Conservation (phyloP, 2,329 filamentous ascomycete genomes). For the Colletotrichum sp. region DNA sequence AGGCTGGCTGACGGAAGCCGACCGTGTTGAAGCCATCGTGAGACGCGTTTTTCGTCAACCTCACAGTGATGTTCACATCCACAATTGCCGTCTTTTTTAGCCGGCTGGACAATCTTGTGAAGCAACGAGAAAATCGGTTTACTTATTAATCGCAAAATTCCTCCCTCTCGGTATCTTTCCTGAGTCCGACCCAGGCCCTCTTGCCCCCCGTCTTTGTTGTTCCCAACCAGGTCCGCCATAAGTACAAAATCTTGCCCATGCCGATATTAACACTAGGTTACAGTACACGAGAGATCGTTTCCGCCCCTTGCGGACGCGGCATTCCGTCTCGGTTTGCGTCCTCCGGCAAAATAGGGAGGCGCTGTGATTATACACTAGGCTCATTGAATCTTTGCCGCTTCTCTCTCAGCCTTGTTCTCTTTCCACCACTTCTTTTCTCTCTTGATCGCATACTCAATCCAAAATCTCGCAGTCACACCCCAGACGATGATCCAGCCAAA, state of each 20-base stretch:
- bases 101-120: neutral
- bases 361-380: slow-evolving; percentile 19
- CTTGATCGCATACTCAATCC: slow-evolving; percentile 15
- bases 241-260: neutral
- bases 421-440: slow-evolving; percentile 18
- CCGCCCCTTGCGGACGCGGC: neutral
- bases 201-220: neutral
- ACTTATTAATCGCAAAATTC: slow-evolving; percentile 3
- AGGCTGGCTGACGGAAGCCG: neutral
- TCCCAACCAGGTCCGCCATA: neutral
- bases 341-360: neutral
- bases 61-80: neutral
- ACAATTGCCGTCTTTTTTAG: fast-evolving
- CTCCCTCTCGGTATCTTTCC: slow-evolving; percentile 6
- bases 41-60: neutral
- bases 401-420: slow-evolving; percentile 13
- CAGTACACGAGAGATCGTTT: neutral
- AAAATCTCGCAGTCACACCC: slow-evolving; percentile 10
- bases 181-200: neutral
- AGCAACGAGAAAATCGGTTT: neutral
- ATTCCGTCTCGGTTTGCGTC: neutral
- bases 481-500: slow-evolving; percentile 19
- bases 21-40: neutral
- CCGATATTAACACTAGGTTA: slow-evolving; percentile 18
- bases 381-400: slow-evolving; percentile 17